Base-by-base conservation (phyloP, 306 rosid species). In the Dicorynia guianensis region DNA sequence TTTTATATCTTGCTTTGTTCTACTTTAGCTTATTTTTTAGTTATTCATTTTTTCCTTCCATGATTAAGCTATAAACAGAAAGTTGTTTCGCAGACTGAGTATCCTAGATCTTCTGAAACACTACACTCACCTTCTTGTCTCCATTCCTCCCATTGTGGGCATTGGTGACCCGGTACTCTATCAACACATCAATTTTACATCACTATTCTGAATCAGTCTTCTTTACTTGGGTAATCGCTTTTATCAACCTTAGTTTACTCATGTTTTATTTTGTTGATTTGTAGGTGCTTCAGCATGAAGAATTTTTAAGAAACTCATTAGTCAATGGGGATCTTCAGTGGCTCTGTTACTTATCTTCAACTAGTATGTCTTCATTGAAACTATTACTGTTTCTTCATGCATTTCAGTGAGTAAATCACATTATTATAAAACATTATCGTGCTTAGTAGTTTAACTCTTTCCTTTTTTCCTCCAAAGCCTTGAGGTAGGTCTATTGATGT, bases 331-430 rank as follows among this genome's bases (percentile, higher is more conserved):
- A 80, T 79, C 89, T 92, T 75, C 90, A 34, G 69, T 89, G 97
- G 92, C 89, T 95, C 36, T 67, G 93, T 76, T 95, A 95, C 82
- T 86, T 95, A 89, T 90, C 96, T 53, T 88, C 97, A 18, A 92
- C 97, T 20, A 83, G 98, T 95, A 79, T 73, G 91, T 78, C 63
- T 72, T 76, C 10, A 5, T 49, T 79, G 67, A 65, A 71, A 73
- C 74, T 66, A 44, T 47, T 35, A 38, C 3, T 17, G 38, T 40
- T 75, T 72, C 3, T 56, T 67, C 38, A 42, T 66, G 48, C 55
- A 34, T 59, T 10, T 71, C 20, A 64, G 64, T 61, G 61, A 30
- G 6, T 43, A 59, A 12, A 34, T 13, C 20, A 44, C 2, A 25
- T 25, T 1, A 25, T 25, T 25, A 25, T 25, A 25, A 25, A 25